Evolutionary conservation across 148 eudicot species (phyloP), one percentile per base, ranked within the genome.

Genomic region (Vaccinium corymbosum): DNA sequence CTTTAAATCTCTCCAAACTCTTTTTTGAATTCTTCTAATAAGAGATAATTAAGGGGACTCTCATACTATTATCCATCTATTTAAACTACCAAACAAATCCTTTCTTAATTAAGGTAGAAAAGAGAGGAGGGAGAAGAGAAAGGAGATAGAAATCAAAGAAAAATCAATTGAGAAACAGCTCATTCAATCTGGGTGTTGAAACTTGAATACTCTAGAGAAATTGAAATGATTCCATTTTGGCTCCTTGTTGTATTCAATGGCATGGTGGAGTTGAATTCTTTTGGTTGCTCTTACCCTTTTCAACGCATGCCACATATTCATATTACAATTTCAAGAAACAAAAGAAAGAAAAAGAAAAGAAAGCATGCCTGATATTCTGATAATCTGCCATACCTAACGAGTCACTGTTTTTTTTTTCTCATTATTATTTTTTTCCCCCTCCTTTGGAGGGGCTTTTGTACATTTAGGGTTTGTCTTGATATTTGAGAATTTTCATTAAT

Each of bases 171-270:
- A 12, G 27, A 66, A 22, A 66, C 38, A 66, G 72, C 72, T 66
- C 72, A 66, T 66, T 66, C 35, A 66, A 66, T 64, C 27, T 20
- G 27, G 70, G 13, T n/a, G 38, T 29, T 68, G 35, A 68, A 68
- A 27, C 73, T 68, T 68, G 73, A 68, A 68, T 27, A 4, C 42
- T 68, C 73, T 1, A 27, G 72, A 53, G 57, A 59, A 66, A 25
- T 68, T 68, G 73, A 68, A 27, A 68, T 68, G 38, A 68, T 68
- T 68, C 73, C 73, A 27, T 14, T 27, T 68, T 68, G 73, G 73
- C 72, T 66, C 72, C 35, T 10, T 66, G 35, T 8, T 13, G 42
- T 13, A 68, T 68, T 68, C 25, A 66, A 68, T 27, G 19, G 38
- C 17, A 29, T 4, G 17, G 42, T 27, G 73, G 73, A 68, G 71